These are phyloP conservation scores for Hemerocallis citrina DNA, from an alignment of 106 monocot genomes.

Conservation along the genomic window DNA sequence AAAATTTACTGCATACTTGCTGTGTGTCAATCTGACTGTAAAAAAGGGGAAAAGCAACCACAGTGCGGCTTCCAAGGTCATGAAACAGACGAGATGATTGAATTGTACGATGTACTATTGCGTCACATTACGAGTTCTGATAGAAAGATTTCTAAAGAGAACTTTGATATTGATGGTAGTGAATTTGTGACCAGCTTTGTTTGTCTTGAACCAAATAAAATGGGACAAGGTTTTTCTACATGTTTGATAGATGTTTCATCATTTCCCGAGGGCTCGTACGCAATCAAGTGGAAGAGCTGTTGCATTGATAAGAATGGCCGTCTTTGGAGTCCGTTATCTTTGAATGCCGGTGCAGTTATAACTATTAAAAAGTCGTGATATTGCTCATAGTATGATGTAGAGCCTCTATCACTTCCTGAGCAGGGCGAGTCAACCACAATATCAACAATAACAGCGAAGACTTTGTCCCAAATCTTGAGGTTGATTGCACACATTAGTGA, in stretches of 20 bases:
- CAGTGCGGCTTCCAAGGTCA: conserved; percentile 1
- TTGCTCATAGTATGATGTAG: too few species aligned
- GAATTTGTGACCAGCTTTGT: conserved; percentile 26
- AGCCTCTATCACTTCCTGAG: too few species aligned
- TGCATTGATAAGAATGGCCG: conserved; percentile 37
- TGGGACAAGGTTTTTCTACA: conserved; percentile 49
- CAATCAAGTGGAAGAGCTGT: conserved; percentile 74
- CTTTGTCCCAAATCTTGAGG: too few species aligned
- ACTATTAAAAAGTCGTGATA: conserved; percentile 31
- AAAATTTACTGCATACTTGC: conserved; percentile 44
- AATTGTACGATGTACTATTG: conserved; percentile 30
- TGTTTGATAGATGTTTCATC: conserved; percentile 69
- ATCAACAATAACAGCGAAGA: too few species aligned
- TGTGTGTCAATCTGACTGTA: conserved; percentile 10
- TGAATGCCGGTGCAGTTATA: conserved; percentile 30
- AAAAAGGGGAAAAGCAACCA: too few species aligned
- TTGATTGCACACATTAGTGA: conserved; percentile 28
- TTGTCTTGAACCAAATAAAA: conserved; percentile 28
- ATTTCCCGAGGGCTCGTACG: conserved; percentile 64
- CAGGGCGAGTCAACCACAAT: too few species aligned
- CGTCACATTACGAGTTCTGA: conserved; percentile 8
- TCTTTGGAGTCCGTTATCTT: conserved; percentile 47
- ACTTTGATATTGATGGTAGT: background rate
- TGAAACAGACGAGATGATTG: conserved; percentile 24
- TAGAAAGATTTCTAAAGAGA: background rate